A percentile compares a stretch with the other conserved stretches of the same genome.
phyloP scores from a whole-genome alignment of 345 rosid genomes.

The Xanthoceras sorbifolium region DNA sequence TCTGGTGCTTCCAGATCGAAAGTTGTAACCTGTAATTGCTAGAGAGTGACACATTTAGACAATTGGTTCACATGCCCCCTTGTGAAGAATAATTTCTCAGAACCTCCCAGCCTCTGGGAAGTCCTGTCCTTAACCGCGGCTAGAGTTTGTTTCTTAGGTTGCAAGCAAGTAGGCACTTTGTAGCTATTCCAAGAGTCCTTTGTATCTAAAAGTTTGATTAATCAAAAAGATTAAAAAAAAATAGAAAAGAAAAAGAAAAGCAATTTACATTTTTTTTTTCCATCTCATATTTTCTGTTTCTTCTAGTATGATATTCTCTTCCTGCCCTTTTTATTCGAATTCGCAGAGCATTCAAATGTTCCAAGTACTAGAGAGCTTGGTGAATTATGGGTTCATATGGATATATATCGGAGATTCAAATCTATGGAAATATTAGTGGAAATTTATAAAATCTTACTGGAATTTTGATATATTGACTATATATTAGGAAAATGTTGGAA shows the following conservation, averaged over 20 bases:
- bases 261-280: background rate
- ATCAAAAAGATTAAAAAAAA: background rate
- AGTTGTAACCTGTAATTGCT: slow-evolving; percentile 33
- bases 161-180: slow-evolving; percentile 29
- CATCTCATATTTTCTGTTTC: background rate
- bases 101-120: slow-evolving; percentile 27
- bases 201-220: slow-evolving; percentile 27
- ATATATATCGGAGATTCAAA: too few relatives aligned
- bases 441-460: too few relatives aligned
- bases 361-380: too few relatives aligned
- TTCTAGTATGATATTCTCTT: background rate
- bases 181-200: slow-evolving; percentile 19
- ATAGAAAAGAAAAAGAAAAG: background rate
- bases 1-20: slow-evolving; percentile 40
- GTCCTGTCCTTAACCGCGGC: slow-evolving; percentile 19
- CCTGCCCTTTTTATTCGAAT: background rate
- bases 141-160: slow-evolving; percentile 23
- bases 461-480: too few relatives aligned
- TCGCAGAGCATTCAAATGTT: background rate
- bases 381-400: too few relatives aligned
- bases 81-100: slow-evolving; percentile 25
- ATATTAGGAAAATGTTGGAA: too few relatives aligned
- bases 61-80: slow-evolving; percentile 16
- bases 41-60: slow-evolving; percentile 24
- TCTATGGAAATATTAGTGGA: too few relatives aligned